Conservation (phyloP, 192 early-diverging fungal genomes). For the Allomyces macrogynus region DNA sequence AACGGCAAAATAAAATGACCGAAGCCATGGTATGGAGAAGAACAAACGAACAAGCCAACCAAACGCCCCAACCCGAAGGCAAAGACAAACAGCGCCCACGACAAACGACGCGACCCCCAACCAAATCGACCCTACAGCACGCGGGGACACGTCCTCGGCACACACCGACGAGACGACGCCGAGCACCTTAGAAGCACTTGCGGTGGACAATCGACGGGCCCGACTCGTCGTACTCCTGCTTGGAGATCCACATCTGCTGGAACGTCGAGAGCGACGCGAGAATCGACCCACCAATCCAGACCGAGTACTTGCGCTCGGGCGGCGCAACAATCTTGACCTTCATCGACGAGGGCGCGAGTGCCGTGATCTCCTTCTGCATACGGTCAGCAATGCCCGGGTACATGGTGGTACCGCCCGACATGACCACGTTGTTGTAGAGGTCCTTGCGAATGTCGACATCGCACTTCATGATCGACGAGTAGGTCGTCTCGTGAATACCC, state of each 20-base stretch:
- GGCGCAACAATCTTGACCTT: constrained; percentile 37
- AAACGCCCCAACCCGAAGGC: too few species aligned
- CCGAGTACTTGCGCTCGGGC: constrained; percentile 41
- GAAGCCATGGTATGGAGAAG: too few species aligned
- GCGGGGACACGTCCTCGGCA: too few species aligned
- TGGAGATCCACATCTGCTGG: constrained; percentile 47
- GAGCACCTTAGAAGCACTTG: constrained; percentile 23
- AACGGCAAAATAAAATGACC: too few species aligned
- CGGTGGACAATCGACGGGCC: constrained; percentile 37
- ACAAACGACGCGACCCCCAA: too few species aligned
- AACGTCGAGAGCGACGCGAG: constrained; percentile 37
- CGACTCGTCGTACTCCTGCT: constrained; percentile 37
- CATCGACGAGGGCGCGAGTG: constrained; percentile 28
- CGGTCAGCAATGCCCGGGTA: constrained; percentile 26
- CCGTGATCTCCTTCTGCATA: constrained; percentile 33
- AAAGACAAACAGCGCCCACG: too few species aligned
- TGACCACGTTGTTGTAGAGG: constrained; percentile 24
- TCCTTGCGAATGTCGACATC: constrained; percentile 25
- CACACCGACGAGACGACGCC: too few species aligned
- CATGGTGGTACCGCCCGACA: constrained; percentile 30
- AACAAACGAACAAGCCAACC: too few species aligned
- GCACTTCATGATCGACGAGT: constrained; percentile 26
- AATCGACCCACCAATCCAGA: constrained; percentile 45
- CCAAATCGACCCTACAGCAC: too few species aligned
- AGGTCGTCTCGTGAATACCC: constrained; percentile 21